Base-by-base conservation (phyloP, 2,329 filamentous ascomycete genomes). In the Blastomyces gilchristii region DNA sequence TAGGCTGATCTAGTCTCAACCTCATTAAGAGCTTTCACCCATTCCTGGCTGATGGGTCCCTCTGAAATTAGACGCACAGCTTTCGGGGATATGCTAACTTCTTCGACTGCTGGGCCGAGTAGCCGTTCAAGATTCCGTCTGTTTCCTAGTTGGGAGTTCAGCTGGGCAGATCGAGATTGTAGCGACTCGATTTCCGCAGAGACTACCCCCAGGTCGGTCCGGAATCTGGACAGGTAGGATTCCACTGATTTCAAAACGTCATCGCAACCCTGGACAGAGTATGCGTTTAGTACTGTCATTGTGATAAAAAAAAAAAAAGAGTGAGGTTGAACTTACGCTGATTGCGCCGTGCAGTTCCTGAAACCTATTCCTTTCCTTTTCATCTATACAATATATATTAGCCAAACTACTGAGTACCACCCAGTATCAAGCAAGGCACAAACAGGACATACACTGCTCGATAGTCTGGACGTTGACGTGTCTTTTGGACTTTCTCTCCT, bases 151-250 rank as follows among this genome's bases (percentile, higher is more conserved):
- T 91, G 87, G 45, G 89, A 85, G 69, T 91, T 97, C 64, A 99
- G 77, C 8, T 88, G 86, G 12, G 87, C 84, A 0, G 94, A 99
- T 57, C 94, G 86, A 60, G 88, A 87, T 77, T 99, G 94, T 50
- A 99, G 78, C 1, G 87, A 91, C 76, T 99, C 94, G 60, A 99
- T 99, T 73, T 99, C 94, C 7, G 91, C 88, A 1, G 94, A 97
- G 14, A 99, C 94, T 16, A 86, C 85, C 9, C 91, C 93, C 12
- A 99, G 84, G 74, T 99, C 95, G 65, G 91, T 89, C 72, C 95
- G 91, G 72, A 99, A 99, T 74, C 87, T 93, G 47, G 89, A 89
- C 61, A 99, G 81, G 73, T 97, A 97, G 41, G 85, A 87, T 77
- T 99, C 93, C 62, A 99, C 94, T 0, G 92, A 96, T 75, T 87